Evolutionary conservation across 2,329 filamentous ascomycete genomes (phyloP), one percentile per base, ranked within the genome.

Genomic region (Calonectria multiphialidica): DNA sequence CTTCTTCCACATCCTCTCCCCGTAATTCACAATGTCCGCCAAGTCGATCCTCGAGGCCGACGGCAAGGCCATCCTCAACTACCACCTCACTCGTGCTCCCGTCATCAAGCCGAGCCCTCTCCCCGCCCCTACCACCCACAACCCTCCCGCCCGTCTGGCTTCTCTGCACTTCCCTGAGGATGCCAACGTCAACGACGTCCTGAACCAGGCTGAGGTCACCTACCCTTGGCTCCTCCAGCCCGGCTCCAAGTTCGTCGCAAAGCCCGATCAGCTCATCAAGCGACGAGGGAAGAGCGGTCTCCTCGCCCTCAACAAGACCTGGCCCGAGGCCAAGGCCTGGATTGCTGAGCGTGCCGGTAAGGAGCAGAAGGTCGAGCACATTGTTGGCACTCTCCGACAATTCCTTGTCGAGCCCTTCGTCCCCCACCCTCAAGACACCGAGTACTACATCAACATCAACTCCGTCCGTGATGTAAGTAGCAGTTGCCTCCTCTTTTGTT

Each of bases 401-500:
- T 99, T 99, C 91, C 90, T 99, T 77, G 96, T 99, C 80, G 97
- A 99, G 92, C 97, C 97, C 65, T 98, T 99, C 83, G 96, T 98
- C 75, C 97, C 96, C 82, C 97, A 99, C 87, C 94, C 96, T 77
- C 91, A 95, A 81, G 93, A 95, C 85, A 98, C 96, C 77, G 97
- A 99, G 88, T 98, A 98, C 90, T 99, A 99, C 89, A 98, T 99
- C 90, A 98, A 98, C 93, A 99, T 99, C 90, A 97, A 98, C 92
- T 98, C 97, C 76, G 96, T 98, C 83, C 94, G 97, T 90, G 97
- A 98, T 93, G 97, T 98, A 93, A 92, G 95, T 92, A 74, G 72
- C 70, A 65, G 69, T 47, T 55, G 68, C 78, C 74, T 77, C 79
- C 77, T 71, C 67, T 68, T 75, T 73, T 71, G 76, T 53, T 42